phyloP scores from a whole-genome alignment of 495 filamentous ascomycete species.

The Podospora didyma region DNA sequence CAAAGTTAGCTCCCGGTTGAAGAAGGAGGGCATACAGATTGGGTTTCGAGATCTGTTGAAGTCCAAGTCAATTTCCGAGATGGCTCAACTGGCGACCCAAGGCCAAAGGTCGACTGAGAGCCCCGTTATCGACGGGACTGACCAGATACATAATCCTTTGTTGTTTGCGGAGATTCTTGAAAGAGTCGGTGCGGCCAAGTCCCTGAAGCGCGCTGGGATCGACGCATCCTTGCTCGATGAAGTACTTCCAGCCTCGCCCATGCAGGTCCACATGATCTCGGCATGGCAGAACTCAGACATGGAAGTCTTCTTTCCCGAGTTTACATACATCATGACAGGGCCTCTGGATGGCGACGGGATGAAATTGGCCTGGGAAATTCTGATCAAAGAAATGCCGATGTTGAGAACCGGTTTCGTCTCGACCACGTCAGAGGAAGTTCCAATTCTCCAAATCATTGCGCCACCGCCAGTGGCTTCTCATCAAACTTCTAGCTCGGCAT shows the following conservation, averaged over 20 bases:
- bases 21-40: conserved; percentile 53
- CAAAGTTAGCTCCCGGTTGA: conserved; percentile 61
- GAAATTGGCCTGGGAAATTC: conserved; percentile 49
- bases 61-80: conserved; percentile 57
- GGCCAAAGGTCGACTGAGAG: not conserved
- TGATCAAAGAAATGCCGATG: conserved; percentile 52
- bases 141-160: conserved; percentile 2
- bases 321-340: conserved; percentile 46
- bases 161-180: conserved; percentile 23
- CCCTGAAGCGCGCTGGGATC: conserved; percentile 29
- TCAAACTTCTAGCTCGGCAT: not conserved
- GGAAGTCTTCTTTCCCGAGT: conserved; percentile 58
- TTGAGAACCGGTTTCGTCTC: conserved; percentile 60
- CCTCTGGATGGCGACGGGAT: conserved; percentile 33
- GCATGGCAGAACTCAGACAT: conserved; percentile 62
- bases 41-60: conserved; percentile 63
- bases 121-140: not conserved
- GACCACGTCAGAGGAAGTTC: conserved; percentile 37
- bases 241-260: conserved; percentile 60
- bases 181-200: conserved; percentile 15
- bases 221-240: conserved; percentile 43
- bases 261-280: conserved; percentile 68
- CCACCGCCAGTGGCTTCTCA: not conserved
- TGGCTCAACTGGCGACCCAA: conserved; percentile 26
- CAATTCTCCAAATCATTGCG: conserved; percentile 48